Conservation (phyloP, 2,329 filamentous ascomycete species). For the Zasmidium angulare region DNA sequence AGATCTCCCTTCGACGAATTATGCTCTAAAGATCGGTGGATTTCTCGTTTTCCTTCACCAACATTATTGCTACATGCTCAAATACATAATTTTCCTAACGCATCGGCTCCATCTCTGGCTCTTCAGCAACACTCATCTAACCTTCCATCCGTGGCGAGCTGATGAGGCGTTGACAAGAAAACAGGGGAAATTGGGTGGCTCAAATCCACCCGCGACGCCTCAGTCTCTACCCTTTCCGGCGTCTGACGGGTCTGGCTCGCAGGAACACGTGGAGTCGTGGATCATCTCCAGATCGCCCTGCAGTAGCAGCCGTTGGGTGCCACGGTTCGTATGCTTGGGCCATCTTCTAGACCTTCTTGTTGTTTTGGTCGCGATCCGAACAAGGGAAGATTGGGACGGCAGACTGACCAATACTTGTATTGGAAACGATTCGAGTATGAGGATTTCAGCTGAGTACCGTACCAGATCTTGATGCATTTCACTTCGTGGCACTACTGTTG, state of each 20-base stretch:
- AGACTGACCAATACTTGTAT: background rate
- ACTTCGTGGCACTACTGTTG: background rate
- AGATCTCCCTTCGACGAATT: background rate
- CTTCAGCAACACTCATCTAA: background rate
- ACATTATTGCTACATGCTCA: too few species aligned
- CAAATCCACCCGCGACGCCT: background rate
- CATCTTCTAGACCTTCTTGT: background rate
- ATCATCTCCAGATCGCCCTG: background rate
- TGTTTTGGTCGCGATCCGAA: too few species aligned
- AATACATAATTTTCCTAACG: background rate
- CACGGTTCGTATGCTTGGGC: background rate
- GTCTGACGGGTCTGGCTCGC: background rate
- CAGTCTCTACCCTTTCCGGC: background rate
- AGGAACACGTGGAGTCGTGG: background rate
- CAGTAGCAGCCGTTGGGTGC: background rate
- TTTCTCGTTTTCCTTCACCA: too few species aligned
- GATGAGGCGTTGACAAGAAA: too few species aligned
- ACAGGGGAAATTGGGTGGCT: background rate
- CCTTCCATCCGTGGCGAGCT: too few species aligned
- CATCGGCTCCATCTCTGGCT: background rate
- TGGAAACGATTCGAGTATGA: too few species aligned
- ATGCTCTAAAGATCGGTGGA: too few species aligned
- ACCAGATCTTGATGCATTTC: background rate
- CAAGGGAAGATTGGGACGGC: background rate
- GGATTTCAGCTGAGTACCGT: background rate